Conservation (phyloP, 2,329 filamentous ascomycete species). For the Stagonosporopsis chrysanthemi region DNA sequence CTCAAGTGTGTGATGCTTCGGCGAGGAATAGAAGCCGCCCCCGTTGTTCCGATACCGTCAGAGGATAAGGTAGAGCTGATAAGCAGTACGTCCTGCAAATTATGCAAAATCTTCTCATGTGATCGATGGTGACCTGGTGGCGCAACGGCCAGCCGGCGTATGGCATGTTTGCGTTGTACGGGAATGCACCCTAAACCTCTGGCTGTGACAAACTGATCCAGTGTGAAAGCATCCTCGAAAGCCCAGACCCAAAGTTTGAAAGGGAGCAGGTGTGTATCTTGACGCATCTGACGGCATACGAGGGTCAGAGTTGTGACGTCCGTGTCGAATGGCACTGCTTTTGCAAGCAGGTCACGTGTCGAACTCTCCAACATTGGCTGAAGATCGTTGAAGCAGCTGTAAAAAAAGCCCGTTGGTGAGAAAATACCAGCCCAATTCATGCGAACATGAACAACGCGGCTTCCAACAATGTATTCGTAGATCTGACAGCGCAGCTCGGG, state of each 20-base stretch:
- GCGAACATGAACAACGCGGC: constrained; percentile 16
- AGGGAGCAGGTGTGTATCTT: constrained; percentile 13
- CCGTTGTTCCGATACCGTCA: not conserved
- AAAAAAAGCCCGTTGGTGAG: constrained; percentile 15
- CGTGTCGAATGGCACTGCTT: constrained; percentile 11
- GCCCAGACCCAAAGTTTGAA: constrained; percentile 20
- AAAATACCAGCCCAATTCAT: constrained; percentile 19
- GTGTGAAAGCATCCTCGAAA: constrained; percentile 21
- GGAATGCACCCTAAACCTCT: constrained; percentile 7
- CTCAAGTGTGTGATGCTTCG: not conserved
- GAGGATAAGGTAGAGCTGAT: not conserved
- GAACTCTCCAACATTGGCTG: constrained; percentile 11
- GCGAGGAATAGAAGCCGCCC: not conserved
- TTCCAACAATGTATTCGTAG: constrained; percentile 21
- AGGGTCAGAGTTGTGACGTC: constrained; percentile 1
- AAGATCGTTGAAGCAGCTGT: constrained; percentile 17
- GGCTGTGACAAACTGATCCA: constrained; percentile 24
- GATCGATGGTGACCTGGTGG: constrained; percentile 19
- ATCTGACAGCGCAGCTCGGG: constrained; percentile 26
- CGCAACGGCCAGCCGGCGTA: constrained; percentile 20
- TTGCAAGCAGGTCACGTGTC: constrained; percentile 1
- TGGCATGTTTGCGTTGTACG: constrained; percentile 12
- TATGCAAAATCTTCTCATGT: constrained; percentile 13
- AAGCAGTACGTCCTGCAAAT: constrained; percentile 16
- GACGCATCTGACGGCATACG: constrained; percentile 17